These are phyloP conservation scores for Physaria fendleri DNA, from an alignment of 345 rosid species.

Conservation along the genomic window DNA sequence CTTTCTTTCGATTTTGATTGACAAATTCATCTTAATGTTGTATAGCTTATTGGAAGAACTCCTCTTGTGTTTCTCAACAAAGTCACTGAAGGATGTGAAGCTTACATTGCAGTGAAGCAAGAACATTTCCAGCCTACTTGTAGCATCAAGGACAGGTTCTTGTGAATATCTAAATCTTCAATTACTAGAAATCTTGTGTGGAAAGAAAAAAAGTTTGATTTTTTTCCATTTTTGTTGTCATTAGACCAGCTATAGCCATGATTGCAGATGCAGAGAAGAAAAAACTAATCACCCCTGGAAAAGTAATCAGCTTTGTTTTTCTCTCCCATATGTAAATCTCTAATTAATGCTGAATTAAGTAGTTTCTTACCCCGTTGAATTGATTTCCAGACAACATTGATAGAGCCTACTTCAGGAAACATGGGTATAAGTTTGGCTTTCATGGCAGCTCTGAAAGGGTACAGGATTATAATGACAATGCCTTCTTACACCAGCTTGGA, in stretches of 20 bases:
- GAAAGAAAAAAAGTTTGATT: neutral
- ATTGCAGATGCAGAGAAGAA: conserved; percentile 72
- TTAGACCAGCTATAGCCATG: conserved; percentile 90
- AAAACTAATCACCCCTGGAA: conserved; percentile 64
- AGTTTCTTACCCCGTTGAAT: neutral
- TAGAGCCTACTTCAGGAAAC: conserved; percentile 96
- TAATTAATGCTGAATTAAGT: neutral
- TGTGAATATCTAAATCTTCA: neutral
- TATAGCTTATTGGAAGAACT: conserved; percentile 81
- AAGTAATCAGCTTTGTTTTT: conserved; percentile 34
- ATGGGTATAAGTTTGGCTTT: conserved; percentile 98
- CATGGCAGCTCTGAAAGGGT: conserved; percentile 88
- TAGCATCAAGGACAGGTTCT: conserved; percentile 89
- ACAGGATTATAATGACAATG: conserved; percentile 85
- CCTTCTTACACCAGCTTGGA: conserved; percentile 97
- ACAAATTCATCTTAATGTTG: neutral
- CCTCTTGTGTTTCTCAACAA: conserved; percentile 79
- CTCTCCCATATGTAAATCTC: neutral
- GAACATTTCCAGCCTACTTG: conserved; percentile 93
- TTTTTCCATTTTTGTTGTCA: conserved; percentile 6
- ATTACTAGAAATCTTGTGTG: neutral
- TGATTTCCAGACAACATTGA: conserved; percentile 59
- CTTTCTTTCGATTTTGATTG: neutral
- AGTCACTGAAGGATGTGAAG: conserved; percentile 89
- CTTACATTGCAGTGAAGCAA: conserved; percentile 81